These are phyloP conservation scores for Taphrina confusa DNA, from an alignment of 1,139 yeast species.

Conservation along the genomic window DNA sequence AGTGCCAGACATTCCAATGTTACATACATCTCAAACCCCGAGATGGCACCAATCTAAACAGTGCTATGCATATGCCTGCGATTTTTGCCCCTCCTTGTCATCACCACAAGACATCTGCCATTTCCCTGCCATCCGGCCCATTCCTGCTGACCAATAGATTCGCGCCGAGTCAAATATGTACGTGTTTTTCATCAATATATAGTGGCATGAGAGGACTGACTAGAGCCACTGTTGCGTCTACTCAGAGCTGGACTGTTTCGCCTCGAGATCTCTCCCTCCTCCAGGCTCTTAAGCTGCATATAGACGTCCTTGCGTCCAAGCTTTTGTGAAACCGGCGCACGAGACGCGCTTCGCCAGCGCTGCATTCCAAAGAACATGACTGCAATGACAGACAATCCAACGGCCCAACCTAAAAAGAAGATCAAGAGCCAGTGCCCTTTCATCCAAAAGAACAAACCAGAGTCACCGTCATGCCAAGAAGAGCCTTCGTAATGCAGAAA, in stretches of 20 bases:
- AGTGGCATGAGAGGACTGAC: constrained; percentile 10
- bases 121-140: no score
- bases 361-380: constrained; percentile 23
- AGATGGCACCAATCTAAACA: no score
- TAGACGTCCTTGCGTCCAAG: constrained; percentile 2
- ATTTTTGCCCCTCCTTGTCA: no score
- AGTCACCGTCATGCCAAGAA: constrained; percentile 43
- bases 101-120: no score
- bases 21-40: no score
- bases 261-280: constrained; percentile 23
- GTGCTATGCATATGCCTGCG: no score
- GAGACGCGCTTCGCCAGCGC: not conserved
- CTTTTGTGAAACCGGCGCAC: not conserved
- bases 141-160: no score
- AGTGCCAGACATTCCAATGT: no score
- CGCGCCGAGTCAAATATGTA: no score
- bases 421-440: constrained; percentile 40
- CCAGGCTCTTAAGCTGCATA: constrained; percentile 15
- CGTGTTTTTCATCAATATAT: constrained; percentile 2
- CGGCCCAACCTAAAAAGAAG: constrained; percentile 38
- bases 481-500: constrained; percentile 41
- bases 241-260: constrained; percentile 18
- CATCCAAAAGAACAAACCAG: constrained; percentile 41
- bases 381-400: constrained; percentile 28
- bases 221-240: constrained; percentile 7